Percentiles rank a stretch among this genome's conserved stretches.
phyloP scores from a whole-genome alignment of 2,329 filamentous ascomycete genomes.

The Kalmusia sp. region DNA sequence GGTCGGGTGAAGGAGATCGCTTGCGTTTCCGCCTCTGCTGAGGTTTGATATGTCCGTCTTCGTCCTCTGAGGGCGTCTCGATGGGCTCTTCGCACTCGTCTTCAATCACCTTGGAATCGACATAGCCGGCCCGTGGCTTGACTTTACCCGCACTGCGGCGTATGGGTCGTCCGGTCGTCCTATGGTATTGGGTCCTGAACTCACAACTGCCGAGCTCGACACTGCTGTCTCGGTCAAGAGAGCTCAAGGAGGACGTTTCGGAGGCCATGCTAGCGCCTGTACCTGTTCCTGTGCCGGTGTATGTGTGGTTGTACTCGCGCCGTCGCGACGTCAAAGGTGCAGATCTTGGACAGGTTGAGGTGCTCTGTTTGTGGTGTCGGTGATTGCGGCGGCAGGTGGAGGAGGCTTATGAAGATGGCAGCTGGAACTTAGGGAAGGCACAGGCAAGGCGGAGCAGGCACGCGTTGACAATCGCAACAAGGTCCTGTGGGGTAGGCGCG shows the following conservation, averaged over 20 bases:
- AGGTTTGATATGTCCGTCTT: conserved; percentile 34
- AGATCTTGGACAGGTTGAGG: neutral
- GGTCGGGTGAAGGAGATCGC: conserved; percentile 42
- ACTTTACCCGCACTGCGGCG: conserved; percentile 48
- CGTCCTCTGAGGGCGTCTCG: conserved; percentile 35
- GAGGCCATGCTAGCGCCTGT: neutral
- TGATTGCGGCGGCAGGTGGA: neutral
- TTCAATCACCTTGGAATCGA: conserved; percentile 47
- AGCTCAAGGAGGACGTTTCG: conserved; percentile 2
- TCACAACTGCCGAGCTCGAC: conserved; percentile 39
- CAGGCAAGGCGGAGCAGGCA: neutral
- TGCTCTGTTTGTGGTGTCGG: neutral
- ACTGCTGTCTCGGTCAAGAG: conserved; percentile 22
- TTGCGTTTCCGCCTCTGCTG: conserved; percentile 43
- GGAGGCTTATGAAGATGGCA: neutral
- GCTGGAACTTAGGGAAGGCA: conserved; percentile 2
- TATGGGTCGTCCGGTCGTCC: conserved; percentile 52
- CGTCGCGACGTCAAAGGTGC: no score
- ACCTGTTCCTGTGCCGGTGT: neutral
- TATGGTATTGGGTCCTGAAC: conserved; percentile 44
- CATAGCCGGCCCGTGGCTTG: conserved; percentile 44
- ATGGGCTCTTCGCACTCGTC: conserved; percentile 40
- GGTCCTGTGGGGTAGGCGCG: neutral
- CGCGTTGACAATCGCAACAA: conserved; percentile 5
- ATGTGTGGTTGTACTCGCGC: neutral